Conservation (phyloP, 176 grass and related monocot genomes). For the Aegilops speltoides region DNA sequence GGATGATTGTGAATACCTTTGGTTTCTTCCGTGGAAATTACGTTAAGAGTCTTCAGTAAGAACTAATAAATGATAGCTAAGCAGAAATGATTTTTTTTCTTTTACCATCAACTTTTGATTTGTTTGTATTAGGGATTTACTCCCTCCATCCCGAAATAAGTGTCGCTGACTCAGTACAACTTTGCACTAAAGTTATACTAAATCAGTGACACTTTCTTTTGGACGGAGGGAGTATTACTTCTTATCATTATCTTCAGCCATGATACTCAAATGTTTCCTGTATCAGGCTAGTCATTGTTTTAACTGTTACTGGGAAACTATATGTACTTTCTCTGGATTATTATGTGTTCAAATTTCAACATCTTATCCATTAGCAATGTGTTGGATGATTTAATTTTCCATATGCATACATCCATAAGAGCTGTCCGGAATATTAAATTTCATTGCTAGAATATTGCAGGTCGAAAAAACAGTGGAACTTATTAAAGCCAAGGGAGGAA, state of each 20-base stretch:
- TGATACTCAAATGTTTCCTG: neutral
- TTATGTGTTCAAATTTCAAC: neutral
- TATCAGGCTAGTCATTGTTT: neutral
- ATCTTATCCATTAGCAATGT: neutral
- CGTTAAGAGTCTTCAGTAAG: neutral
- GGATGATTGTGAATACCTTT: neutral
- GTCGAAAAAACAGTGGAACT: conserved; percentile 91
- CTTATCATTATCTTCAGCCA: conserved; percentile 13
- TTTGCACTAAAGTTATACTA: no score
- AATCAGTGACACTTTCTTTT: no score
- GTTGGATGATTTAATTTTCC: conserved; percentile 8
- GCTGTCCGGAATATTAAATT: conserved; percentile 20
- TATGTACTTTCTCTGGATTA: neutral
- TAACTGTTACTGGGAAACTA: neutral
- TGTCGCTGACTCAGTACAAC: no score
- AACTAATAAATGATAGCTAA: neutral
- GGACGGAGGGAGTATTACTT: neutral
- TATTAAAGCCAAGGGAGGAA: conserved; percentile 94
- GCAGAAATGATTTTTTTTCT: neutral
- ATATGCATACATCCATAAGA: neutral
- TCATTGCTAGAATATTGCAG: conserved; percentile 37
- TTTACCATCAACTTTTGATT: neutral
- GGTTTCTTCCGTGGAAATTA: neutral
- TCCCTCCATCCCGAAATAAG: no score
- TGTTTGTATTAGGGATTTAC: neutral